These are phyloP conservation scores for Claviceps capensis DNA, from an alignment of 2,329 filamentous ascomycete genomes.

Conservation along the genomic window DNA sequence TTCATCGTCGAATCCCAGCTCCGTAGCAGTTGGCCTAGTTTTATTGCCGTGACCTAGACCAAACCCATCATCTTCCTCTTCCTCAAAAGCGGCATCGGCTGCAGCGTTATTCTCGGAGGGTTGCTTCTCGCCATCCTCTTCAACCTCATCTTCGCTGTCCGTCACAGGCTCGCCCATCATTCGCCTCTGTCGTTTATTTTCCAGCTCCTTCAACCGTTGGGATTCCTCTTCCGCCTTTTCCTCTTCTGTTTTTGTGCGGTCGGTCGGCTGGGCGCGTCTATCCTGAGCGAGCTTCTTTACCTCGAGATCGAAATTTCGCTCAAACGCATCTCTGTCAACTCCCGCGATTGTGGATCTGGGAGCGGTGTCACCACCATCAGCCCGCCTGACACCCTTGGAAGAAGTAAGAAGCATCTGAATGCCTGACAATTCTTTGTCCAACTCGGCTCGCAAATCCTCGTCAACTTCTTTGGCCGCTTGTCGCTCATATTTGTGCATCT, in stretches of 20 bases:
- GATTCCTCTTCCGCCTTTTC: conserved; percentile 71
- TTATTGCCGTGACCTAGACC: conserved; percentile 47
- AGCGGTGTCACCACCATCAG: conserved; percentile 12
- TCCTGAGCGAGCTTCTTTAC: conserved; percentile 75
- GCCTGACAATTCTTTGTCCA: conserved; percentile 71
- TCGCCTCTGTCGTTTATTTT: conserved; percentile 66
- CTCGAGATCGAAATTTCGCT: conserved; percentile 78
- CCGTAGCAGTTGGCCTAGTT: conserved; percentile 39
- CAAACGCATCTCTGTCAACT: conserved; percentile 54
- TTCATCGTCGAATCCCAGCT: conserved; percentile 75
- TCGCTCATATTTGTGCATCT: conserved; percentile 85
- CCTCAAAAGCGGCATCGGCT: conserved; percentile 17
- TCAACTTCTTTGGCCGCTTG: conserved; percentile 89
- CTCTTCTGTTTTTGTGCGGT: conserved; percentile 83
- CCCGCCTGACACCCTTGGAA: conserved; percentile 25
- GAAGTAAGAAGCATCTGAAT: conserved; percentile 59
- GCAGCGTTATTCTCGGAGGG: conserved; percentile 19
- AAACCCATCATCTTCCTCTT: conserved; percentile 42
- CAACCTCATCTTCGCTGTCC: conserved; percentile 47
- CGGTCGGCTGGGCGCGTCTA: conserved; percentile 69
- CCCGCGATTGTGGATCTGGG: conserved; percentile 24
- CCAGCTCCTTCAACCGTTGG: conserved; percentile 61
- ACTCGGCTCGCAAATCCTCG: conserved; percentile 67
- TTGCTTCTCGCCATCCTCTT: conserved; percentile 23
- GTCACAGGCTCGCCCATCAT: conserved; percentile 74